Evolutionary conservation across 768 basidiomycete genomes (phyloP).

Genomic region (Collybia sp.): DNA sequence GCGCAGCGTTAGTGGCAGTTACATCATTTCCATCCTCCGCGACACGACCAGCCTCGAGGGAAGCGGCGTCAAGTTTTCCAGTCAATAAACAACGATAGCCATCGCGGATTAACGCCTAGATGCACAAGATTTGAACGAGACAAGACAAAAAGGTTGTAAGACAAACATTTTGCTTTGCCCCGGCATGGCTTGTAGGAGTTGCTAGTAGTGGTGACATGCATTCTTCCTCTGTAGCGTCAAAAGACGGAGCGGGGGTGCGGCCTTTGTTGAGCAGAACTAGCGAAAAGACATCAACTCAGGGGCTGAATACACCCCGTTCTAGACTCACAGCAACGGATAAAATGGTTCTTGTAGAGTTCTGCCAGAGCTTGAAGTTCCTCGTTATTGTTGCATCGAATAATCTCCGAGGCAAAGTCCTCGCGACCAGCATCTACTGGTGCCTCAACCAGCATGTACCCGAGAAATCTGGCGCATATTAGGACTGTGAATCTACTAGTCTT

Average conservation of each 20-base stretch:
- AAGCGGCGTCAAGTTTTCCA: background rate
- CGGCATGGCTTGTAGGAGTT: background rate
- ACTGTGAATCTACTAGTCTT: background rate
- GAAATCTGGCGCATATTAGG: background rate
- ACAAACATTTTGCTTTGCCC: background rate
- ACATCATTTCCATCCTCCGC: background rate
- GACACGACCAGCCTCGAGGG: background rate
- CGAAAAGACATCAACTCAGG: background rate
- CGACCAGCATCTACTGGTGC: background rate
- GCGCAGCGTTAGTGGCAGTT: background rate
- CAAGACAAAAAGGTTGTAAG: background rate
- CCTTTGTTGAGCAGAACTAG: background rate
- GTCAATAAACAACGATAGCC: background rate
- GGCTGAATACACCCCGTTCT: background rate
- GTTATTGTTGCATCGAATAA: background rate
- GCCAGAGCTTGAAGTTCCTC: background rate
- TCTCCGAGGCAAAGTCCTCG: background rate
- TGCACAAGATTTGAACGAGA: background rate
- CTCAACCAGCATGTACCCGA: background rate
- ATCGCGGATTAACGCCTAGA: background rate
- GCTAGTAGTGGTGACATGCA: background rate
- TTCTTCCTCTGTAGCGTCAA: background rate
- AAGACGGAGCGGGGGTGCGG: background rate
- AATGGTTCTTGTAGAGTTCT: background rate
- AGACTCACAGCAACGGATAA: background rate